phyloP scores from a whole-genome alignment of 768 basidiomycete species.

The Tephrocybe sp. region DNA sequence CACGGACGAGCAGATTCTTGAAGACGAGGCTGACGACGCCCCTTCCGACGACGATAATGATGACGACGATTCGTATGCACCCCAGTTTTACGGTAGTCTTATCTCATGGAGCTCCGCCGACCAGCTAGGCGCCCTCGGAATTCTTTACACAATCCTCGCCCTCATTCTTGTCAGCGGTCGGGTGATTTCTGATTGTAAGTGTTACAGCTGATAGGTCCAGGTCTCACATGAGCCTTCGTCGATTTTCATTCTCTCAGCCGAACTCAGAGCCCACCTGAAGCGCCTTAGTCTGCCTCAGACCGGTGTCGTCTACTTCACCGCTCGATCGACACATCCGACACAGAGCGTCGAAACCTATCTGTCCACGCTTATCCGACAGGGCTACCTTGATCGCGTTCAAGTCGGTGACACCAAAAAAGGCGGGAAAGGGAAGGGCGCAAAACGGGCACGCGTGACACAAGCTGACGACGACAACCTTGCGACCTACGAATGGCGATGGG shows the following conservation, averaged over 20 bases:
- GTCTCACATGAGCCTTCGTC: too few species aligned
- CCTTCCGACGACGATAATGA: constrained; percentile 51
- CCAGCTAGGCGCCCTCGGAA: constrained; percentile 67
- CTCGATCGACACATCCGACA: constrained; percentile 47
- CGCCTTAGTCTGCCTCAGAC: constrained; percentile 60
- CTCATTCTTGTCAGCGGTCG: constrained; percentile 83
- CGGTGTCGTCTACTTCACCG: constrained; percentile 49
- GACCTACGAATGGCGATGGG: constrained; percentile 84
- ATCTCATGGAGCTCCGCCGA: constrained; percentile 71
- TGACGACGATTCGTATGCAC: constrained; percentile 39
- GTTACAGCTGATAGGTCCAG: background rate
- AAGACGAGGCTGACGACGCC: constrained; percentile 46
- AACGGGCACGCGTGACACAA: constrained; percentile 54
- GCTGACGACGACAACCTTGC: constrained; percentile 39
- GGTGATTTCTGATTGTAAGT: constrained; percentile 72
- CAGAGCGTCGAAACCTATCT: constrained; percentile 70
- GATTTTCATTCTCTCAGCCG: constrained; percentile 42
- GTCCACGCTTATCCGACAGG: constrained; percentile 59
- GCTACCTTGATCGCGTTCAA: constrained; percentile 72
- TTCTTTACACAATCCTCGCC: constrained; percentile 80
- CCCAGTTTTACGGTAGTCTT: constrained; percentile 62
- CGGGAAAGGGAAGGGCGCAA: constrained; percentile 36
- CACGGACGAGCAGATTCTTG: constrained; percentile 53
- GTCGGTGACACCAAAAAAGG: constrained; percentile 47
- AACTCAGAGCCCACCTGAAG: constrained; percentile 69